phyloP scores from a whole-genome alignment of 129 eudicot genomes.

The Sambucus nigra region DNA sequence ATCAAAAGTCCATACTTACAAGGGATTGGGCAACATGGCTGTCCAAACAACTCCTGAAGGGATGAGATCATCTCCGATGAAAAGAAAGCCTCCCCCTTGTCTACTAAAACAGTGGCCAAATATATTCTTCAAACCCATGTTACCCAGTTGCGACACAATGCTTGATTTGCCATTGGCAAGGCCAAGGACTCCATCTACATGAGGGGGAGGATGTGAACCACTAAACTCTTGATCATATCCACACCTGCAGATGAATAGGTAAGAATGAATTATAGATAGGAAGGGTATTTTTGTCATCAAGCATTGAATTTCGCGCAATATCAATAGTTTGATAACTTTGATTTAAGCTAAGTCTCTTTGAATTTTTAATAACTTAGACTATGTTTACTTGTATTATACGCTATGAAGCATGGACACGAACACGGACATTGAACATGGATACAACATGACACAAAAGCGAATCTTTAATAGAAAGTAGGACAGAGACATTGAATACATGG shows the following conservation, averaged over 20 bases:
- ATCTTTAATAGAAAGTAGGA: no score
- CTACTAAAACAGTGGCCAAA: conserved; percentile 26
- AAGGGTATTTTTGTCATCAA: no score
- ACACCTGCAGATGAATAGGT: conserved; percentile 14
- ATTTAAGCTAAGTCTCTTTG: no score
- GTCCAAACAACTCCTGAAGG: conserved; percentile 1
- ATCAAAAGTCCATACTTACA: background rate
- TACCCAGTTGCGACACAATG: conserved; percentile 16
- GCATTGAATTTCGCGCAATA: no score
- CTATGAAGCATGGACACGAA: no score
- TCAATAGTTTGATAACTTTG: no score
- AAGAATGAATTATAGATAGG: no score
- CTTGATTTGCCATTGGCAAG: conserved; percentile 16
- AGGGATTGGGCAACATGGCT: background rate
- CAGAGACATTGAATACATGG: no score
- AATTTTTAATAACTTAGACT: no score
- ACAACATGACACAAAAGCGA: no score
- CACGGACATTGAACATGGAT: no score
- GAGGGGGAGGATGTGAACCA: conserved; percentile 9
- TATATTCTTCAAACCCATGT: conserved; percentile 7
- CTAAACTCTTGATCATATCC: conserved; percentile 30
- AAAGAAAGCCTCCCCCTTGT: conserved; percentile 18
- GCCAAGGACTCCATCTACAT: conserved; percentile 28
- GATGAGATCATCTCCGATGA: conserved; percentile 18
- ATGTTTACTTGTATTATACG: no score